phyloP scores from a whole-genome alignment of 352 stramenopile genomes.

The Phytophthora quininea region DNA sequence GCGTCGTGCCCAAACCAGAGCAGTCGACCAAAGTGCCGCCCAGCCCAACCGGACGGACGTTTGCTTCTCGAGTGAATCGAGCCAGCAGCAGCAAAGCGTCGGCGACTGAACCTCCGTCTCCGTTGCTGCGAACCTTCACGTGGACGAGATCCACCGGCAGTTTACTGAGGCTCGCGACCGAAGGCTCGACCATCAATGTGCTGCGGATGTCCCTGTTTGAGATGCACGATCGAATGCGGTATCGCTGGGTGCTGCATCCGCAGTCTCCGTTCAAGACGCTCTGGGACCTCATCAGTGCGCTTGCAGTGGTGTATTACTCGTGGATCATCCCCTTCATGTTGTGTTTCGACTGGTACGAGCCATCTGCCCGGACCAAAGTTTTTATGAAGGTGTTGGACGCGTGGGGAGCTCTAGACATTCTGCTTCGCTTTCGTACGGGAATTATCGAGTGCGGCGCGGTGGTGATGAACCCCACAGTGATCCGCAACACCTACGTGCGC shows the following conservation, averaged over 20 bases:
- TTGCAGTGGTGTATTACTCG: constrained; percentile 71
- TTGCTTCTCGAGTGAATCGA: constrained; percentile 4
- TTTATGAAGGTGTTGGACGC: constrained; percentile 58
- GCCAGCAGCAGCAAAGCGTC: constrained; percentile 6
- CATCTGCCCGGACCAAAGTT: constrained; percentile 25
- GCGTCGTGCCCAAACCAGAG: background rate
- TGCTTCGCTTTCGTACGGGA: constrained; percentile 61
- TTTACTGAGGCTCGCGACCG: constrained; percentile 16
- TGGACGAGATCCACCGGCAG: constrained; percentile 24
- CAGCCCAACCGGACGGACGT: constrained; percentile 1
- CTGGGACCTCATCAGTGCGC: constrained; percentile 65
- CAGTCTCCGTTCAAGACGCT: constrained; percentile 52
- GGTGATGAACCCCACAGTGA: constrained; percentile 58
- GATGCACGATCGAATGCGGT: constrained; percentile 53
- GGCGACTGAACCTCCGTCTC: constrained; percentile 1
- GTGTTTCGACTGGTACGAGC: constrained; percentile 70
- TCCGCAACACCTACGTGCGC: constrained; percentile 50
- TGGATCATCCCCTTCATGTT: constrained; percentile 79
- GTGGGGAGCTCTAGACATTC: constrained; percentile 58
- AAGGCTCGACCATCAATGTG: constrained; percentile 54
- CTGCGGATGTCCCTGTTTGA: constrained; percentile 67
- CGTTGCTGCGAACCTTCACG: constrained; percentile 12
- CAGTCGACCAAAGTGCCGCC: background rate
- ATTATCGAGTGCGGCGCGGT: constrained; percentile 63
- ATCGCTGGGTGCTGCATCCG: constrained; percentile 61